A percentile compares a stretch with the other conserved stretches of the same genome.
phyloP scores from a whole-genome alignment of 2,329 filamentous ascomycete genomes.

The Malbranchea cinnamomea region DNA sequence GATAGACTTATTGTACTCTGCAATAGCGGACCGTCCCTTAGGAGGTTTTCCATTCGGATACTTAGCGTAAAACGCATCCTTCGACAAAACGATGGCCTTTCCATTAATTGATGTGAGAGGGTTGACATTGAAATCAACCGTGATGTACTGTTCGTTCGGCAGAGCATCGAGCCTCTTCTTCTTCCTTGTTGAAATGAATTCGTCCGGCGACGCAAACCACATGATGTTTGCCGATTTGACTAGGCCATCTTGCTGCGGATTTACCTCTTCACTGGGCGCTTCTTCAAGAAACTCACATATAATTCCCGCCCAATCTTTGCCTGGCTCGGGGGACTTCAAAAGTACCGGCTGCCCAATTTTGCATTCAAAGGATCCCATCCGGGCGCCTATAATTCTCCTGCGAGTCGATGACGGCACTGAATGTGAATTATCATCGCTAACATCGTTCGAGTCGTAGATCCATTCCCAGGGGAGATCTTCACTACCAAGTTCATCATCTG shows the following conservation, averaged over 20 bases:
- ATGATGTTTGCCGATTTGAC: conserved; percentile 72
- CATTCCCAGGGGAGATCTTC: conserved; percentile 66
- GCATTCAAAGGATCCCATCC: conserved; percentile 69
- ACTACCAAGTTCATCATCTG: conserved; percentile 69
- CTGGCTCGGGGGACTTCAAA: conserved; percentile 71
- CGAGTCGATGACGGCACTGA: conserved; percentile 11
- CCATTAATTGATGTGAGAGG: conserved; percentile 80
- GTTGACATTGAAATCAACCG: conserved; percentile 73
- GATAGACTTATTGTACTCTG: conserved; percentile 72
- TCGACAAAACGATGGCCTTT: conserved; percentile 67
- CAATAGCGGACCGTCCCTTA: conserved; percentile 42
- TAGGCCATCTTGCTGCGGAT: conserved; percentile 37
- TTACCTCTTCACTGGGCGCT: conserved; percentile 49
- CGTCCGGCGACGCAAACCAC: conserved; percentile 81
- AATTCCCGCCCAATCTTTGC: conserved; percentile 85
- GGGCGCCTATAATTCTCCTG: conserved; percentile 59
- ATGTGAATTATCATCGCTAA: conserved; percentile 6
- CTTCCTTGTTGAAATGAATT: conserved; percentile 68
- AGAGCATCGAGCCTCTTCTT: conserved; percentile 72
- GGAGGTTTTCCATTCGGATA: conserved; percentile 66
- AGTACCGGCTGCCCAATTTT: conserved; percentile 69
- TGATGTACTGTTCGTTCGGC: conserved; percentile 84
- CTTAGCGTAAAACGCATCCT: conserved; percentile 46
- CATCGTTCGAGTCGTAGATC: conserved; percentile 43
- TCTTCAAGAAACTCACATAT: conserved; percentile 68